Conservation (phyloP, 2,329 filamentous ascomycete genomes). For the Fusarium domesticum region DNA sequence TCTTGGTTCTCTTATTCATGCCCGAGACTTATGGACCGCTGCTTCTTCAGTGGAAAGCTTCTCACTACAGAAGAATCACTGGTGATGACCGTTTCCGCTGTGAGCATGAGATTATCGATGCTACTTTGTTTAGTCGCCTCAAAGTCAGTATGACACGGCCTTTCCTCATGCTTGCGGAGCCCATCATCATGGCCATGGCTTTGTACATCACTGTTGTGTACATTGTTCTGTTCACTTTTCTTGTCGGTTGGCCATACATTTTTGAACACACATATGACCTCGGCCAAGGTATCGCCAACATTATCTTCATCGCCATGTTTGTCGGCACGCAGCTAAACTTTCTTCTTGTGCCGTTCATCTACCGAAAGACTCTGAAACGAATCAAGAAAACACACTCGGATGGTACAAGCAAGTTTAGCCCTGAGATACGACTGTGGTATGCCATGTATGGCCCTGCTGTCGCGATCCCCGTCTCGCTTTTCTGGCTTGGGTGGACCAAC, state of each 20-base stretch:
- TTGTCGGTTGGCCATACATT: slow-evolving; percentile 49
- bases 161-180: slow-evolving; percentile 36
- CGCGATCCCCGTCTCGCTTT: slow-evolving; percentile 44
- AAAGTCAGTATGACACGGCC: slow-evolving; percentile 43
- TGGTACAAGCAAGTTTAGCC: slow-evolving; percentile 32
- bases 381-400: slow-evolving; percentile 43
- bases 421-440: slow-evolving; percentile 42
- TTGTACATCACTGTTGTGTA: slow-evolving; percentile 53
- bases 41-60: slow-evolving; percentile 58
- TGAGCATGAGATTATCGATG: slow-evolving; percentile 55
- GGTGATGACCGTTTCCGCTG: slow-evolving; percentile 58
- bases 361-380: slow-evolving; percentile 31
- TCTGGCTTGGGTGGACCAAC: slow-evolving; percentile 51
- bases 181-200: slow-evolving; percentile 40
- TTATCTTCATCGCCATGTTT: slow-evolving; percentile 43
- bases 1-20: slow-evolving; percentile 54
- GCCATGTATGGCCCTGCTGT: slow-evolving; percentile 42
- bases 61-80: slow-evolving; percentile 56
- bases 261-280: slow-evolving; percentile 43
- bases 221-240: slow-evolving; percentile 50
- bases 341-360: slow-evolving; percentile 32
- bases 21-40: slow-evolving; percentile 61
- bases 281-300: slow-evolving; percentile 37
- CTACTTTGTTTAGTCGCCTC: slow-evolving; percentile 49
- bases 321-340: slow-evolving; percentile 36